A percentile compares a stretch with the other conserved stretches of the same genome.
phyloP scores from a whole-genome alignment of 176 grass and related monocot genomes.

The Echinochloa phyllopogon region DNA sequence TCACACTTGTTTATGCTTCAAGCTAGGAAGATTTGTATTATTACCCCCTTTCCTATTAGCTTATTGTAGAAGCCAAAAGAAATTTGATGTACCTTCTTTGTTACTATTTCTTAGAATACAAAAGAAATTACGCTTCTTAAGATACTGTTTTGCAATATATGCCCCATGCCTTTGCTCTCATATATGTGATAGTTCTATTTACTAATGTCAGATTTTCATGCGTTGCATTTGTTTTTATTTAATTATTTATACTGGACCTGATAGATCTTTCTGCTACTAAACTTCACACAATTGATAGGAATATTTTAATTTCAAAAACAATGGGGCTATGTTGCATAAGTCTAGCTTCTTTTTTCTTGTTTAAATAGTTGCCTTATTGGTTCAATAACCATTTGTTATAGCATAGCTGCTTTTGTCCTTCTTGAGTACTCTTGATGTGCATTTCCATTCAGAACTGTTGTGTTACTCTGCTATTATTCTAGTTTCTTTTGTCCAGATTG shows the following conservation, averaged over 20 bases:
- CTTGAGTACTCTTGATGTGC: neutral
- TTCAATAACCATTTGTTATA: neutral
- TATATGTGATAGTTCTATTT: neutral
- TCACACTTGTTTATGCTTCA: constrained; percentile 30
- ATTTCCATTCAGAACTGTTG: neutral
- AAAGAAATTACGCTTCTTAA: neutral
- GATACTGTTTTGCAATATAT: neutral
- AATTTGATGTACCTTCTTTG: neutral
- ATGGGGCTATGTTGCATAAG: neutral
- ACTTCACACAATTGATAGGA: neutral
- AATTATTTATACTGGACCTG: neutral
- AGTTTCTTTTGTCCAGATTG: neutral
- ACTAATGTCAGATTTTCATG: neutral
- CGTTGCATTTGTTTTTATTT: constrained; percentile 4
- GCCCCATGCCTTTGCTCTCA: neutral
- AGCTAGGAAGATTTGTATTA: constrained; percentile 19
- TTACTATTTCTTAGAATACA: neutral
- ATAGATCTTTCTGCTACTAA: neutral
- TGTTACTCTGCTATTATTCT: neutral
- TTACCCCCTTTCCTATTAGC: neutral
- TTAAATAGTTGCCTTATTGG: neutral
- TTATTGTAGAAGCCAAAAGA: neutral
- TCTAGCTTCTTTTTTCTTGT: neutral
- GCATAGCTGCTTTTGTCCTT: neutral
- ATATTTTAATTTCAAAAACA: neutral